phyloP scores from a whole-genome alignment of 352 stramenopile genomes.

The Phytophthora fragariaefolia region DNA sequence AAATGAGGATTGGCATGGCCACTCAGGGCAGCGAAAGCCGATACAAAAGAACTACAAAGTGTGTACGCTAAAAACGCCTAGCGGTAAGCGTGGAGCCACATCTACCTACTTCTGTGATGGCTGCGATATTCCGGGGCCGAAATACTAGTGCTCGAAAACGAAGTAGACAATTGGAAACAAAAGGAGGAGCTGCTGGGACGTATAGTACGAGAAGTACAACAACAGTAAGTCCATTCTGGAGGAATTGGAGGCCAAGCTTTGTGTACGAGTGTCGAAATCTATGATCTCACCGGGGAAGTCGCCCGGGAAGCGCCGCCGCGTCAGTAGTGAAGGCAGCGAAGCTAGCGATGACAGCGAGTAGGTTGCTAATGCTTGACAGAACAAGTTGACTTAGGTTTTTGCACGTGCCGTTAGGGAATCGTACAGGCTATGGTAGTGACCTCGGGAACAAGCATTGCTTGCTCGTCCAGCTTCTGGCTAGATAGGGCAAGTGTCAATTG shows the following conservation, averaged over 20 bases:
- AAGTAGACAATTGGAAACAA: not conserved
- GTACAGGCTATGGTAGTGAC: not conserved
- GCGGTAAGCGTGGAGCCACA: constrained; percentile 5
- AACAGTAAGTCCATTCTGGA: not conserved
- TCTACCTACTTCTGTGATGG: constrained; percentile 7
- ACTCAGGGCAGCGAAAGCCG: constrained; percentile 3
- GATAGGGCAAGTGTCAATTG: not conserved
- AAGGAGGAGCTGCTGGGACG: not conserved
- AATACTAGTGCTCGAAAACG: not conserved
- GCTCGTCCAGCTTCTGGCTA: not conserved
- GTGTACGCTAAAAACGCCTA: not conserved
- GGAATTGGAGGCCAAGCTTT: not conserved
- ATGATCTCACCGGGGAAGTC: not conserved
- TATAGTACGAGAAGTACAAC: constrained; percentile 8
- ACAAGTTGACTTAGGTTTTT: too few species aligned
- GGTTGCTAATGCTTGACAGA: too few species aligned
- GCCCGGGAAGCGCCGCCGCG: not conserved
- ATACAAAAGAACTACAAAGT: constrained; percentile 11
- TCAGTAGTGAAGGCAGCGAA: not conserved
- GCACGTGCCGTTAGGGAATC: not conserved
- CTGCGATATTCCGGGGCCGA: not conserved
- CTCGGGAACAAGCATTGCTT: not conserved
- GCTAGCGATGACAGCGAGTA: not conserved
- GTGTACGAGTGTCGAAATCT: not conserved
- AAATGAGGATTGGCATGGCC: not conserved